Base-by-base conservation (phyloP, 2,329 filamentous ascomycete species). In the Penicillium hesseltinei region DNA sequence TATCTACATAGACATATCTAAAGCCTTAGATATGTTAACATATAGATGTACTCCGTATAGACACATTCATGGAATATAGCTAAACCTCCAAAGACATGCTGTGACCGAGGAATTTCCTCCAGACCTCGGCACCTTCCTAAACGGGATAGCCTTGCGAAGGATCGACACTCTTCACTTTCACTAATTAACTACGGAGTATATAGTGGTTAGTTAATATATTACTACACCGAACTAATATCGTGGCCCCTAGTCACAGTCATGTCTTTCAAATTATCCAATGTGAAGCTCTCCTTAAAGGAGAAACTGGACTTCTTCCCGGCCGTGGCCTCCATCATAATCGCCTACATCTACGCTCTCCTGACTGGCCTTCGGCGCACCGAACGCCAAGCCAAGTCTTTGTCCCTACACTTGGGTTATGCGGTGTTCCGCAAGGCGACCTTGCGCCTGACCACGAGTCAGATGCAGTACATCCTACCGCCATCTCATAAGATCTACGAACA, bases 341-440 rank as follows among this genome's bases (percentile, higher is more conserved):
- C 70, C 4, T 62, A 62, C 21, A 58, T 70, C 46, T 72, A 67
- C 61, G 67, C 70, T 5, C 51, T 71, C 5, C 39, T 72, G 29
- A 71, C 69, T 0, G 64, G 69, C 7, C 47, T 71, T 19, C 65
- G 64, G 59, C 71, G 69, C 17, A 64, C 64, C 13, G 60, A 68
- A 15, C 59, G 65, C 27, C 61, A 72, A 58, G 72, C 72, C 21
- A 67, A 67, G 21, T 65, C 68, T 4, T 58, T 71, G 51, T 59
- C 69, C 43, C 58, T 75, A 44, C 72, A 75, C 60, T 57, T 74
- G 33, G 71, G 71, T 29, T 74, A 75, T 64, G 70, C 72, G 2
- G 57, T 70, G 8, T 66, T 73, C 38, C 69, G 72, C 52, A 71
- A 72, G 56, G 57, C 64, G 3, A 73, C 70, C 0, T 39, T 58